phyloP scores from a whole-genome alignment of 192 early-diverging fungal species.

The Rhizophagus sp. region DNA sequence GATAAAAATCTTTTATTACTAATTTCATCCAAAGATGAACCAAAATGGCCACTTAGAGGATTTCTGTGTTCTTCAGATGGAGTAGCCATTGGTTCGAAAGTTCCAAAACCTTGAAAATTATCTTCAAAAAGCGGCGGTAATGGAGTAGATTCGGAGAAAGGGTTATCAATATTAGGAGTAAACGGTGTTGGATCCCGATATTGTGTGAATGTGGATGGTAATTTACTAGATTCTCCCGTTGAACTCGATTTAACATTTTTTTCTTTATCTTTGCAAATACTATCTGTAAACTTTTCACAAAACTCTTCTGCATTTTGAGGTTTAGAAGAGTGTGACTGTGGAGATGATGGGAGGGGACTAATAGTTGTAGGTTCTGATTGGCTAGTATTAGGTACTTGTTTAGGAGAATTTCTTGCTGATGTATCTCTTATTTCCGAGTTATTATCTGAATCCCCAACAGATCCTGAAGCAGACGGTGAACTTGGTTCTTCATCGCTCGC shows the following conservation, averaged over 20 bases:
- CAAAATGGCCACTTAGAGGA: not conserved
- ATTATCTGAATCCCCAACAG: not conserved
- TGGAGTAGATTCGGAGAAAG: constrained; percentile 7
- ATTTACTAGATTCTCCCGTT: constrained; percentile 1
- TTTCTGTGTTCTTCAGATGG: constrained; percentile 12
- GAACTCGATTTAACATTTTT: not conserved
- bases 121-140: constrained; percentile 28
- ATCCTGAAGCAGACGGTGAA: not conserved
- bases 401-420: not conserved
- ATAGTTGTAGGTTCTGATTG: not conserved
- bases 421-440: not conserved
- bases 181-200: constrained; percentile 31
- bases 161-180: constrained; percentile 26
- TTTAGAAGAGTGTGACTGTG: constrained; percentile 14
- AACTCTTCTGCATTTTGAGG: constrained; percentile 29
- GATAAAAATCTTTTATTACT: constrained; percentile 26
- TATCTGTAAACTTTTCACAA: constrained; percentile 29
- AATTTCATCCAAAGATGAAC: constrained; percentile 9
- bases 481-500: constrained; percentile 23
- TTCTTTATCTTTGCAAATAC: constrained; percentile 4
- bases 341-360: not conserved
- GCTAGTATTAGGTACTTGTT: not conserved
- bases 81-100: constrained; percentile 27
- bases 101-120: constrained; percentile 21
- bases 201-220: constrained; percentile 2